Evolutionary conservation across 2,329 filamentous ascomycete genomes (phyloP), one percentile per base, ranked within the genome.

Genomic region (Alternaria dauci): DNA sequence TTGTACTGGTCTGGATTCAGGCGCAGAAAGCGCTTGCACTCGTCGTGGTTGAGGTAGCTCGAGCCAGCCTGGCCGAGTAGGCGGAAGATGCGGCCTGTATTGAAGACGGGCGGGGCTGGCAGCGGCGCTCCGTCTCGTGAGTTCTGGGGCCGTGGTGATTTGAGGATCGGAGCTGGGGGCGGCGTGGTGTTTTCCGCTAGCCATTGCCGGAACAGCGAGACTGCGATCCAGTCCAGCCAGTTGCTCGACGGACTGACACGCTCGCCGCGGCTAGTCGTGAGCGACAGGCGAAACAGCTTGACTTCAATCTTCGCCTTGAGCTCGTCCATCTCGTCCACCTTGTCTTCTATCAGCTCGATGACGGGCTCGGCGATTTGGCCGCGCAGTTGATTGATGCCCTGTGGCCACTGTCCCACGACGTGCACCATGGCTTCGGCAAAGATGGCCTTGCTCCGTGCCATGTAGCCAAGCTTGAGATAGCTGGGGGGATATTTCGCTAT

Each of bases 401-500:
- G 83, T 0, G 94, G 94, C 94, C 94, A 98, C 76, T 96, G 92
- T 3, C 94, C 94, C 0, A 97, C 94, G 0, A 97, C 93, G 72
- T 98, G 94, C 53, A 97, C 92, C 50, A 98, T 84, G 0, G 94
- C 93, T 81, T 98, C 85, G 28, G 80, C 80, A 75, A 94, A 91
- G 60, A 90, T 87, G 42, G 94, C 89, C 67, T 91, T 91, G 71
- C 90, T 94, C 44, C 92, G 88, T 8, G 93, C 90, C 42, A 97
- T 85, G 72, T 93, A 97, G 38, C 93, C 94, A 1, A 98, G 86
- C 59, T 94, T 94, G 48, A 97, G 86, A 75, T 97, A 98, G 61
- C 89, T 93, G 48, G 95, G 92, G 12, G 94, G 94, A 75, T 97
- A 97, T 79, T 97, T 97, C 53, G 94, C 93, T 65, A 97, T 96